Percentiles rank a stretch among this genome's conserved stretches.
These are phyloP conservation scores for Colletotrichum incanum DNA, from an alignment of 2,329 filamentous ascomycete genomes.

Conservation along the genomic window DNA sequence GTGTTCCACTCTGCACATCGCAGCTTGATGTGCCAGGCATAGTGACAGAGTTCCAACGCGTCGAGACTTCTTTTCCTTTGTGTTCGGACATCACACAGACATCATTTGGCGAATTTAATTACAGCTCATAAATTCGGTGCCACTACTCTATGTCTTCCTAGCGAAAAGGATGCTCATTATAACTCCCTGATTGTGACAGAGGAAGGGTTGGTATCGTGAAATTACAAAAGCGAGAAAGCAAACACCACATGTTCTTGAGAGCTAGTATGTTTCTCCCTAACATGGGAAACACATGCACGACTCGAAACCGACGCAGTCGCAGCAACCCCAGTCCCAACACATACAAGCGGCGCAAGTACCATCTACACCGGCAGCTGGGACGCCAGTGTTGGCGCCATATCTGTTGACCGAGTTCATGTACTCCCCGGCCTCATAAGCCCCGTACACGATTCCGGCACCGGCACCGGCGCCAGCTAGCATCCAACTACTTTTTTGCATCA, in stretches of 20 bases:
- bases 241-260: not conserved
- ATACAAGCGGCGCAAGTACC: not conserved
- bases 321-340: not conserved
- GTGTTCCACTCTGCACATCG: too few relatives aligned
- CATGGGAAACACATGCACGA: not conserved
- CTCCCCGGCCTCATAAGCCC: not conserved
- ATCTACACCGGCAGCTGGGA: not conserved
- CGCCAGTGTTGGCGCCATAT: not conserved
- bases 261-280: not conserved
- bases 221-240: not conserved
- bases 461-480: not conserved
- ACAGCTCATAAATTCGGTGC: too few relatives aligned
- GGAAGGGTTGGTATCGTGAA: not conserved
- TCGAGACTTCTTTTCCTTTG: too few relatives aligned
- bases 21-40: too few relatives aligned
- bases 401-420: not conserved
- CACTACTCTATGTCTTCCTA: not conserved
- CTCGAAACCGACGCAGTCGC: not conserved
- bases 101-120: too few relatives aligned
- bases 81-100: too few relatives aligned
- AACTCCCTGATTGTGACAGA: conserved; percentile 48
- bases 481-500: not conserved
- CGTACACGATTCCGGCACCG: not conserved
- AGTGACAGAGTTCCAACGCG: too few relatives aligned
- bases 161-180: not conserved